Percentiles rank a stretch among this genome's conserved stretches.
phyloP scores from a whole-genome alignment of 345 rosid species.

The Gossypium sturtianum region DNA sequence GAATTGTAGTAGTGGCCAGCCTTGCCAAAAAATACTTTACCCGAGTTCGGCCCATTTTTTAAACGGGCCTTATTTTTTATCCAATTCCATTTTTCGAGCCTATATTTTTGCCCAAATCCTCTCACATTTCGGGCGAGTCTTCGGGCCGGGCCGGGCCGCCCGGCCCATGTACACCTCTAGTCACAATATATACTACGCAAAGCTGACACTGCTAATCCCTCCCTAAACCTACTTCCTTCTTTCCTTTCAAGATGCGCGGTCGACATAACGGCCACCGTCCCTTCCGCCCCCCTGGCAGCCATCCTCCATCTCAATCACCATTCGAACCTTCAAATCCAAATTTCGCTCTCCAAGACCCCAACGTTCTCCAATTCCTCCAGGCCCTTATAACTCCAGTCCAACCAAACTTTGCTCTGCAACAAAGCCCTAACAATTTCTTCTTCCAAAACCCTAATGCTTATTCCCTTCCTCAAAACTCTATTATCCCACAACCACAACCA shows the following conservation, averaged over 20 bases:
- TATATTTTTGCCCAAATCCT: too few species aligned
- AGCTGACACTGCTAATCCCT: background rate
- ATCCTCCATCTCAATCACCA: constrained; percentile 16
- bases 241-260: constrained; percentile 16
- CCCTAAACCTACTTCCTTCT: background rate
- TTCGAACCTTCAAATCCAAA: constrained; percentile 18
- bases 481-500: constrained; percentile 9
- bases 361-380: constrained; percentile 27
- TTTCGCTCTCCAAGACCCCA: constrained; percentile 29
- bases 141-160: too few species aligned
- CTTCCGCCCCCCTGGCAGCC: constrained; percentile 24
- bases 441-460: constrained; percentile 28
- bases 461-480: constrained; percentile 26
- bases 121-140: too few species aligned
- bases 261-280: constrained; percentile 18
- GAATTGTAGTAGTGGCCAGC: too few species aligned
- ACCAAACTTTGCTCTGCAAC: background rate
- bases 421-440: background rate
- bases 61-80: too few species aligned
- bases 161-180: too few species aligned
- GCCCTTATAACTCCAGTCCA: constrained; percentile 14
- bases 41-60: too few species aligned
- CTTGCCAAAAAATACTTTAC: too few species aligned
- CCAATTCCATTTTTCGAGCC: too few species aligned
- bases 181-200: background rate